phyloP scores from a whole-genome alignment of 2,329 filamentous ascomycete species.

The Fusarium siculi region DNA sequence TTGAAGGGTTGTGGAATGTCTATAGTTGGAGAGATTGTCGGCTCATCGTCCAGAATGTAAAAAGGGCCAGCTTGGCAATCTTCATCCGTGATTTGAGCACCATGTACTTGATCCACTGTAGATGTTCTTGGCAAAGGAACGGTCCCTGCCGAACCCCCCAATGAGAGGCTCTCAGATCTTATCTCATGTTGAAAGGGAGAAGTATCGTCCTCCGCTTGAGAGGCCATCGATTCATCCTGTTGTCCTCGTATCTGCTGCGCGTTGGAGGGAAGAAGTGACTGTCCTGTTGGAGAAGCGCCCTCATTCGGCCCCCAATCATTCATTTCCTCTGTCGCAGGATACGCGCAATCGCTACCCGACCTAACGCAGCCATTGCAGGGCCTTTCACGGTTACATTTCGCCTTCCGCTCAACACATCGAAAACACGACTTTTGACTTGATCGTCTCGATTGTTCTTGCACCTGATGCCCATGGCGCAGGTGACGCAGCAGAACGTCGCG shows the following conservation, averaged over 20 bases:
- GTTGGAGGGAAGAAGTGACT: not conserved
- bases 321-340: not conserved
- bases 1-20: not conserved
- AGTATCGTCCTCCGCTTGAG: not conserved
- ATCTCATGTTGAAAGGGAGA: not conserved
- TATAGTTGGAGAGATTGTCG: not conserved
- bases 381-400: not conserved
- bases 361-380: not conserved
- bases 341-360: not conserved
- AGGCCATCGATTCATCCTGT: not conserved
- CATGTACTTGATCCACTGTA: too few species aligned
- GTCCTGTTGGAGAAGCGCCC: rapidly evolving
- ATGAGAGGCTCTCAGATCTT: rapidly evolving
- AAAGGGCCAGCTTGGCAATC: not conserved
- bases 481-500: slow-evolving; percentile 1
- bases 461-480: not conserved
- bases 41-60: not conserved
- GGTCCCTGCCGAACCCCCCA: rapidly evolving
- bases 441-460: not conserved
- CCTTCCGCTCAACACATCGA: not conserved
- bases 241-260: not conserved
- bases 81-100: not conserved
- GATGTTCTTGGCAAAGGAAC: rapidly evolving
- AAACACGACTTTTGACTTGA: slow-evolving; percentile 2
- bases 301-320: not conserved